Percentiles rank a stretch among this genome's conserved stretches.
These are phyloP conservation scores for Fusarium secorum DNA, from an alignment of 2,329 filamentous ascomycete genomes.

Conservation along the genomic window DNA sequence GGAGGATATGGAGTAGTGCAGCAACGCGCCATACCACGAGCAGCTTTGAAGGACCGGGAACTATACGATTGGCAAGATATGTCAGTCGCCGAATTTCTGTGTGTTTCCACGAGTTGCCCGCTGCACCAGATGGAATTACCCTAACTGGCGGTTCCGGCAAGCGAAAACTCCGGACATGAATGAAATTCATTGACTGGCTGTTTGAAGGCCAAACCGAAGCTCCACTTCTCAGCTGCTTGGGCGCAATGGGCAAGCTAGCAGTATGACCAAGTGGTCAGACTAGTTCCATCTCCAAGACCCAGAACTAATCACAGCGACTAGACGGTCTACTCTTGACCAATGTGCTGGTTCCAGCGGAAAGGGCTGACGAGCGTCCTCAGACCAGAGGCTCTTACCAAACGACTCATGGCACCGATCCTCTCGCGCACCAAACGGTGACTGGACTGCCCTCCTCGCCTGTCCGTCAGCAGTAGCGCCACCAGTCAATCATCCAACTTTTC, in stretches of 20 bases:
- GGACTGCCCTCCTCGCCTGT: constrained; percentile 62
- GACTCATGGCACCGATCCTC: constrained; percentile 76
- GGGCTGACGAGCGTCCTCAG: constrained; percentile 79
- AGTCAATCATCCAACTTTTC: constrained; percentile 57
- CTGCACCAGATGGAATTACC: constrained; percentile 43
- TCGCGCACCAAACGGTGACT: constrained; percentile 65
- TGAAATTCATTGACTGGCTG: constrained; percentile 56
- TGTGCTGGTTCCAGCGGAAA: constrained; percentile 69
- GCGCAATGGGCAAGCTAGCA: constrained; percentile 30
- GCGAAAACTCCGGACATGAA: constrained; percentile 40
- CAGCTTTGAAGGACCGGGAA: constrained; percentile 54
- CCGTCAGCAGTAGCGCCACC: constrained; percentile 49
- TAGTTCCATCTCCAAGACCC: constrained; percentile 34
- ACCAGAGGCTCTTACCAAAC: constrained; percentile 75
- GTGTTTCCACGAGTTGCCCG: constrained; percentile 53
- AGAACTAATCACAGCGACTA: constrained; percentile 45
- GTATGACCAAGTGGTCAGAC: constrained; percentile 30
- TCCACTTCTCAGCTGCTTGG: constrained; percentile 49
- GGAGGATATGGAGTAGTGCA: constrained; percentile 34
- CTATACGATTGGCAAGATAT: constrained; percentile 49
- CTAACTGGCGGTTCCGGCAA: constrained; percentile 55
- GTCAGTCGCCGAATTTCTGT: constrained; percentile 56
- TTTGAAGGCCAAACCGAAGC: constrained; percentile 56
- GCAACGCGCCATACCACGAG: constrained; percentile 16
- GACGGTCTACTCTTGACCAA: constrained; percentile 56